phyloP scores from a whole-genome alignment of 768 basidiomycete species.

The Tylopilus rubrobrunneus region DNA sequence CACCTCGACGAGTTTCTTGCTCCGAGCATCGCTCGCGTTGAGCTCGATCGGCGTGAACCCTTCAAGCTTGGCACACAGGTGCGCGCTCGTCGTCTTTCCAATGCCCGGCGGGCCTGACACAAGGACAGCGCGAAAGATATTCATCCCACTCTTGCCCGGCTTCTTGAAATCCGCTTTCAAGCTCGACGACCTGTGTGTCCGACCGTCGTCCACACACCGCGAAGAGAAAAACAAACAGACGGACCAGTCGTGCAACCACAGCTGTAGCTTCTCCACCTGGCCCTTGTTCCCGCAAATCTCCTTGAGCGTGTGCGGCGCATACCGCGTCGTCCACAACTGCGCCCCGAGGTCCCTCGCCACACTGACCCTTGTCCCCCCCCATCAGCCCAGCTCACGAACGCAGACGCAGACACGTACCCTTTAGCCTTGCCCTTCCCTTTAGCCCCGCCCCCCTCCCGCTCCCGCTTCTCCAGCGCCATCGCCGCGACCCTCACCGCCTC shows the following conservation, averaged over 20 bases:
- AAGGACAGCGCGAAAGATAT: conserved; percentile 79
- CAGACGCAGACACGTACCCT: conserved; percentile 9
- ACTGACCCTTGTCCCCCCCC: conserved; percentile 8
- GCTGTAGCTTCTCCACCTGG: conserved; percentile 80
- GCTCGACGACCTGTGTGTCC: conserved; percentile 60
- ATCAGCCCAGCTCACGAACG: not conserved
- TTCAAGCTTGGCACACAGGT: conserved; percentile 84
- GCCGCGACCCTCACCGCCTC: conserved; percentile 70
- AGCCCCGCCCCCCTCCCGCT: conserved; percentile 40
- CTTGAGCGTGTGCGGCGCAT: conserved; percentile 83
- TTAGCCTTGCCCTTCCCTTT: conserved; percentile 7
- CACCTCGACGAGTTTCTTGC: conserved; percentile 96
- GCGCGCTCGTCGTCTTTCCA: conserved; percentile 96
- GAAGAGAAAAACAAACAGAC: conserved; percentile 14
- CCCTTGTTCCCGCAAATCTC: conserved; percentile 97
- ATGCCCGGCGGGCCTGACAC: conserved; percentile 96
- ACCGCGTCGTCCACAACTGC: conserved; percentile 94
- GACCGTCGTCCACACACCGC: not conserved
- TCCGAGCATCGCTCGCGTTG: conserved; percentile 93
- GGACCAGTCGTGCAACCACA: conserved; percentile 88
- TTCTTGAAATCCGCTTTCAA: conserved; percentile 83
- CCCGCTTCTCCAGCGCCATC: conserved; percentile 72
- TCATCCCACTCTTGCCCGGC: conserved; percentile 88
- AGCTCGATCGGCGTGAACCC: conserved; percentile 93
- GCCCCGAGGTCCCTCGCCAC: conserved; percentile 43